These are phyloP conservation scores for Xylaria sp. DNA, from an alignment of 2,329 filamentous ascomycete species.

Conservation along the genomic window DNA sequence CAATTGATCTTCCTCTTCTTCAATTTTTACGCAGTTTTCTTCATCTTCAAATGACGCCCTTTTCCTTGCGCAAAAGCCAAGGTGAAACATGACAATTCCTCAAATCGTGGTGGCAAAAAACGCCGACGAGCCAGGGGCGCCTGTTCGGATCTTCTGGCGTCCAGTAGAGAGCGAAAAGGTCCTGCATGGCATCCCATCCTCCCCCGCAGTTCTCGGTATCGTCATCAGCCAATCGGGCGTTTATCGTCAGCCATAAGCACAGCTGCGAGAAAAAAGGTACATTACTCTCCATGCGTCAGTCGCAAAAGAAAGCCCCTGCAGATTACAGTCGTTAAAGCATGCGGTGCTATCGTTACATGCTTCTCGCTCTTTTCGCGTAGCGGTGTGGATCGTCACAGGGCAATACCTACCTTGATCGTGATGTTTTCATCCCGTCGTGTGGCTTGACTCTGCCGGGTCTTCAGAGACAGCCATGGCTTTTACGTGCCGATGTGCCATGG, in stretches of 20 bases:
- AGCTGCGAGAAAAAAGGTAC: slow-evolving; percentile 3
- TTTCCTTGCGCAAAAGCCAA: background rate
- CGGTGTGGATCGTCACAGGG: background rate
- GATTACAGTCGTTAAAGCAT: background rate
- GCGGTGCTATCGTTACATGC: background rate
- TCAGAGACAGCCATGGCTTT: slow-evolving; percentile 1
- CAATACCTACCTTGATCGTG: background rate
- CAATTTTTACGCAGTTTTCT: background rate
- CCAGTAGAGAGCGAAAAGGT: background rate
- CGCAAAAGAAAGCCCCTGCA: slow-evolving; percentile 10
- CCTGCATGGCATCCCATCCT: background rate
- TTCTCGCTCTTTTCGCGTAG: background rate
- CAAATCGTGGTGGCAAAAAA: slow-evolving; percentile 8
- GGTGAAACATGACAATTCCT: slow-evolving; percentile 2
- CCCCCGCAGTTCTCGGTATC: slow-evolving; percentile 11
- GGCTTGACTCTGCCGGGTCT: background rate
- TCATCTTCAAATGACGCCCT: background rate
- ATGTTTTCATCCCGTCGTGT: background rate
- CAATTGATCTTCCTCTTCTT: background rate
- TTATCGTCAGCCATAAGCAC: slow-evolving; percentile 5
- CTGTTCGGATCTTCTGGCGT: slow-evolving; percentile 12
- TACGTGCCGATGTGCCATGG: background rate
- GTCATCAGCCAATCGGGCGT: slow-evolving; percentile 20
- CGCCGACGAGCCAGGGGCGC: slow-evolving; percentile 14
- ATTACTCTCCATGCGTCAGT: slow-evolving; percentile 11